Evolutionary conservation across 2,329 filamentous ascomycete species (phyloP), one percentile per base, ranked within the genome.

Genomic region (Rhinocladiella similis): DNA sequence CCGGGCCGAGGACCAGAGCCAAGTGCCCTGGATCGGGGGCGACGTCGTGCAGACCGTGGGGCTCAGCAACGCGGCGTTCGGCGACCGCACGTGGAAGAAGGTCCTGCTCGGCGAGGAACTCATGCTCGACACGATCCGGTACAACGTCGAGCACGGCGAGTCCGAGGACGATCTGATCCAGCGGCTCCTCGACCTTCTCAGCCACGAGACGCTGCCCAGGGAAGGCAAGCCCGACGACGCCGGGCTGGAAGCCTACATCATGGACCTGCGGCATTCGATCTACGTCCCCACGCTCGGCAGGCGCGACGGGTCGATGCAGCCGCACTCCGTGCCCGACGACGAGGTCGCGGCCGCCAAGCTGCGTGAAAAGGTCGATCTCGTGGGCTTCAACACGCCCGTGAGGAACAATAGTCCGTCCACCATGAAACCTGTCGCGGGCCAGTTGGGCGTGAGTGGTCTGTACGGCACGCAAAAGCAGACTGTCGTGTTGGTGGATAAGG

Each of bases 391-490:
- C 20, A 60, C 63, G 35, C 63, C 46, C 43, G 52, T 41, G 43
- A n/a, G 63, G 66, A 70, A 71, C 55, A 45, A 57, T 54, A 42
- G 50, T 35, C 59, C 59, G 6, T 27, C 51, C 3, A 35, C 33
- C 22, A 7, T 7, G 22, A 7, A 49, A 52, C 22, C 27, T 36
- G 10, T 46, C 59, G 14, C 61, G 18, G 41, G 62, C 6, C 57
- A 67, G 66, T 61, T 71, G 62, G 72, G 79, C 66, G 61, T 70
- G 48, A 75, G 72, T 54, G 81, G 80, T 0, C 70, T 79, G 6
- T 88, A 88, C 66, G 85, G 84, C 0, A 88, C 85, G 2, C 82
- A 85, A 66, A 84, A 84, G 69, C 84, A 87, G 67, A 84, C 82
- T 1, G 72, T 87, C 6, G 73, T 87, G 1, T 69, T 88, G 13